Base-by-base conservation (phyloP, 176 grass and related monocot genomes). In the Rhynchospora tenuis region DNA sequence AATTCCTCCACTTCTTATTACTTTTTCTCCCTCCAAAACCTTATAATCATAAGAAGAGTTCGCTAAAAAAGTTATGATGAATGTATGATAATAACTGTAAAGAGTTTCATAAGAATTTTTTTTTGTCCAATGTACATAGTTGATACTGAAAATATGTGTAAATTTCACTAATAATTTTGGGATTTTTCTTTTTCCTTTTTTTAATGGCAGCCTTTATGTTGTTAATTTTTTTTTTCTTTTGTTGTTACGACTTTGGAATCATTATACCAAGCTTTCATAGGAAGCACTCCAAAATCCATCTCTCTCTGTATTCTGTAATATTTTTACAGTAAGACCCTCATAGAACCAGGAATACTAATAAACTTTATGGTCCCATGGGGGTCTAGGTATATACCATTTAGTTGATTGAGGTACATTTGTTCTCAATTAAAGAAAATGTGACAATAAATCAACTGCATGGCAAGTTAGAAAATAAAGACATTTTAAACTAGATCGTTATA, bases 221-320 rank as follows among this genome's bases (percentile, higher is more conserved):
- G 9, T 73, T 22, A 48, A 50, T 22, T 15, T 23, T 14, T 44
- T 24, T 19, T n/a, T 42, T 17, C 8, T 73, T 72, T 14, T 73
- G 8, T 48, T 19, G 13, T 60, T 20, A 7, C 17, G 15, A 67
- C 7, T 60, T 67, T 67, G 64, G 33, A 33, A 16, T 73, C 47
- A 47, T 73, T 73, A 48, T 73, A 73, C 24, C 23, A 1, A 48
- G 42, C 24, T 23, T 23, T 73, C 45, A 73, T 42, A 50, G 38
- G 70, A 73, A 72, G 20, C 70, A 33, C 44, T 26, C 70, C 70
- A 73, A 73, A 73, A 44, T 73, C 17, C 70, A 73, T 24, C 9
- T 15, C 6, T 48, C 11, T 68, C 15, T 42, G 64, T 68, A 42
- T 46, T 73, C n/a, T 48, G 20, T 73, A 50, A 50, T 26, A 48